phyloP scores from a whole-genome alignment of 208 protist genomes.

The Lotmaria passim region DNA sequence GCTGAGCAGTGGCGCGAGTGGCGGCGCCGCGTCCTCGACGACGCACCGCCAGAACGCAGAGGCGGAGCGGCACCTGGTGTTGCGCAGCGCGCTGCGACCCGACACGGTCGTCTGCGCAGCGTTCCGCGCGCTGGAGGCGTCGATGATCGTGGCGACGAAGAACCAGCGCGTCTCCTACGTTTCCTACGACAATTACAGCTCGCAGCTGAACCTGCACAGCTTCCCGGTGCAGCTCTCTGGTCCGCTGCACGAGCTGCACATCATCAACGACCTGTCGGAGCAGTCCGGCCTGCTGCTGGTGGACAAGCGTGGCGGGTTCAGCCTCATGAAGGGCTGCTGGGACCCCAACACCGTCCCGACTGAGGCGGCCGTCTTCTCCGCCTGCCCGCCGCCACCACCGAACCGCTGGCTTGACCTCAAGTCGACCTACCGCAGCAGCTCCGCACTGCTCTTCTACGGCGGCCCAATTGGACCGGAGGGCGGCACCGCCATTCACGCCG shows the following conservation, averaged over 20 bases:
- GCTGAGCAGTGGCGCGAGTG: background rate
- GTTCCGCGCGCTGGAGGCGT: slow-evolving; percentile 75
- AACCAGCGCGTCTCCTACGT: slow-evolving; percentile 72
- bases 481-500: slow-evolving; percentile 72
- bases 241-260: slow-evolving; percentile 69
- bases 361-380: slow-evolving; percentile 81
- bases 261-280: slow-evolving; percentile 90
- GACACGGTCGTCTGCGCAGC: slow-evolving; percentile 72
- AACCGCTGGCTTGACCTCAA: slow-evolving; percentile 74
- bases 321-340: slow-evolving; percentile 75
- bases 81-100: slow-evolving; percentile 52
- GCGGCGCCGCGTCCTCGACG: slow-evolving; percentile 7
- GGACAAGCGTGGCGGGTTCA: slow-evolving; percentile 79
- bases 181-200: slow-evolving; percentile 82
- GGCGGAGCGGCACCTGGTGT: slow-evolving; percentile 59
- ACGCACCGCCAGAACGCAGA: background rate
- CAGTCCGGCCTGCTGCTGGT: slow-evolving; percentile 81
- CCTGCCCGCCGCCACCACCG: slow-evolving; percentile 60
- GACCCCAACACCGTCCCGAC: slow-evolving; percentile 51
- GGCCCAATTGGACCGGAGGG: slow-evolving; percentile 73
- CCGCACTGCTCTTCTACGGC: slow-evolving; percentile 83
- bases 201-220: slow-evolving; percentile 61
- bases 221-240: slow-evolving; percentile 63
- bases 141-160: slow-evolving; percentile 77
- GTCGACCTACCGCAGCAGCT: slow-evolving; percentile 68